Evolutionary conservation across 2,329 filamentous ascomycete genomes (phyloP).

Genomic region (Aaosphaeria arxii): DNA sequence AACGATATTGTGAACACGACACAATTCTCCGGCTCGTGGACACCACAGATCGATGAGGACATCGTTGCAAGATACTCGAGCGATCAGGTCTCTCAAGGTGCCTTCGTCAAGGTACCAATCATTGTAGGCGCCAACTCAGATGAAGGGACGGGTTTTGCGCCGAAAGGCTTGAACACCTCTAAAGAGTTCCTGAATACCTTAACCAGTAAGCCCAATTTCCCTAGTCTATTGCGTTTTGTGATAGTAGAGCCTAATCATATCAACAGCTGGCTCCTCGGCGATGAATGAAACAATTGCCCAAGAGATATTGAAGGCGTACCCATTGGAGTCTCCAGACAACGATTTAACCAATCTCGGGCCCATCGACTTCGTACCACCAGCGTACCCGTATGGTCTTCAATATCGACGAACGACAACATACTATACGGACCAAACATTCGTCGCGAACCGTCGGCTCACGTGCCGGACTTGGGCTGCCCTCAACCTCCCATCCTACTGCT

Average conservation of each 20-base stretch:
- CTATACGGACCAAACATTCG: neutral
- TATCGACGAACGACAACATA: neutral
- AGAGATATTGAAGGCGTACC: neutral
- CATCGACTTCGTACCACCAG: too few species aligned
- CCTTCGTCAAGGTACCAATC: conserved; percentile 62
- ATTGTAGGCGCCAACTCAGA: conserved; percentile 62
- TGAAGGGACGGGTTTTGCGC: conserved; percentile 57
- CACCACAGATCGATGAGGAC: conserved; percentile 51
- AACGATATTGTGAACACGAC: neutral
- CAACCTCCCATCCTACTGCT: neutral
- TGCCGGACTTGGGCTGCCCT: neutral
- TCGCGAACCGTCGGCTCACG: neutral
- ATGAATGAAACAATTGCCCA: too few species aligned
- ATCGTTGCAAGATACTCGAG: conserved; percentile 49
- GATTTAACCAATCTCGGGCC: too few species aligned
- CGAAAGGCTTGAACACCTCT: conserved; percentile 52
- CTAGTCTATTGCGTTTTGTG: too few species aligned
- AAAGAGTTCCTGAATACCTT: conserved; percentile 41
- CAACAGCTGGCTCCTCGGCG: too few species aligned
- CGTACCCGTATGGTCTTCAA: neutral
- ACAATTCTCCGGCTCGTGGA: conserved; percentile 28
- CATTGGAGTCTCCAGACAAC: neutral
- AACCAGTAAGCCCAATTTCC: neutral
- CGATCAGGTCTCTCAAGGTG: conserved; percentile 50
- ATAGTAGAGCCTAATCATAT: too few species aligned